Evolutionary conservation across 108 stramenopile species (phyloP).

Genomic region (Fragilariopsis cylindrus): DNA sequence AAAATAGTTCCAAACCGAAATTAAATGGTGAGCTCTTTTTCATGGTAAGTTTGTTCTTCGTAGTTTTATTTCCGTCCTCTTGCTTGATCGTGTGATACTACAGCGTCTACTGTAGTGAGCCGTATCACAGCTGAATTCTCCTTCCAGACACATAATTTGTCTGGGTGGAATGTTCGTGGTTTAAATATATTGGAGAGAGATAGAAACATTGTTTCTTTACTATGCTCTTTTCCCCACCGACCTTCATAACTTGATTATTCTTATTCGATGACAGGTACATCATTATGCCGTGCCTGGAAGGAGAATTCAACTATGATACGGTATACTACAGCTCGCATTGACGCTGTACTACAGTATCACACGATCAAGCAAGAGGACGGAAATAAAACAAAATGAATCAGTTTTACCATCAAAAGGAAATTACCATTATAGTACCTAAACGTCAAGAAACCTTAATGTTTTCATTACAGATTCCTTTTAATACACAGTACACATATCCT

Average conservation of each 20-base stretch:
- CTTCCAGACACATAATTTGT: not conserved
- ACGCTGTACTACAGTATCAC: not conserved
- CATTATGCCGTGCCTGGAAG: not conserved
- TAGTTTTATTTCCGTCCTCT: not conserved
- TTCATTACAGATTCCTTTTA: too few species aligned
- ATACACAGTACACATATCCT: too few species aligned
- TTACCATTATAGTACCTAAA: too few species aligned
- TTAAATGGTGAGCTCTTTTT: too few species aligned
- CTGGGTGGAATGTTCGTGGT: not conserved
- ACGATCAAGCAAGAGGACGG: not conserved
- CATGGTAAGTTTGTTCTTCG: not conserved
- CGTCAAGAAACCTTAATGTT: too few species aligned
- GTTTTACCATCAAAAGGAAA: too few species aligned
- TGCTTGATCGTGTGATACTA: not conserved
- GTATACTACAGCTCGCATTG: not conserved
- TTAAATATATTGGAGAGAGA: not conserved
- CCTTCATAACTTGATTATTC: not conserved
- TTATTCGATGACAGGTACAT: not conserved
- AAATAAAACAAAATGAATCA: constrained; percentile 1
- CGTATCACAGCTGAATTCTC: not conserved
- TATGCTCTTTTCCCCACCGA: not conserved
- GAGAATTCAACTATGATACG: not conserved
- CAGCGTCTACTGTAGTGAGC: too few species aligned
- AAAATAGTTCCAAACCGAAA: too few species aligned
- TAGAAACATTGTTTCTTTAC: not conserved